These are phyloP conservation scores for Endocalyx cinctus DNA, from an alignment of 2,329 filamentous ascomycete species.

Conservation along the genomic window DNA sequence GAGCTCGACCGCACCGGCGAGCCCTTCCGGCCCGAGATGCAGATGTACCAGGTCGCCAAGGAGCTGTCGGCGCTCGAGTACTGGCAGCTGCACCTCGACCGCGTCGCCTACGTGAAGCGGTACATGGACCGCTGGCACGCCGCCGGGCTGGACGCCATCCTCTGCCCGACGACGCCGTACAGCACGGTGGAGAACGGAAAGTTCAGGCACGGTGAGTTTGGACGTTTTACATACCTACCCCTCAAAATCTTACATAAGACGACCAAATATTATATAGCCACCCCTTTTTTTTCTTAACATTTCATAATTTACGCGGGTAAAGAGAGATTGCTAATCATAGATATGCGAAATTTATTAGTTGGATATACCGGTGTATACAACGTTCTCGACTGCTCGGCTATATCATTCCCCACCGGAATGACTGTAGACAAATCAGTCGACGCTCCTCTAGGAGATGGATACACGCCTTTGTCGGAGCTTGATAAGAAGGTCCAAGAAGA, in stretches of 20 bases:
- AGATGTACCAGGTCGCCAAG: constrained; percentile 19
- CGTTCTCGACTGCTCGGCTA: constrained; percentile 42
- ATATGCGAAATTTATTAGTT: constrained; percentile 31
- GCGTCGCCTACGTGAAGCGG: constrained; percentile 39
- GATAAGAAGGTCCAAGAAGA: constrained; percentile 36
- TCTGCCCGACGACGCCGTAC: constrained; percentile 52
- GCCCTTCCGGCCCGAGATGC: constrained; percentile 27
- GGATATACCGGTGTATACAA: constrained; percentile 48
- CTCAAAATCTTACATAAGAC: too few relatives aligned
- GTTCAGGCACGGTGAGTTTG: constrained; percentile 40
- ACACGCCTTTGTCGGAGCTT: constrained; percentile 29
- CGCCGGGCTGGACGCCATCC: constrained; percentile 54
- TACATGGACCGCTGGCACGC: constrained; percentile 43
- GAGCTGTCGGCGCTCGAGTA: constrained; percentile 40
- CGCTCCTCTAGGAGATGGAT: constrained; percentile 18
- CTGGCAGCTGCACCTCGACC: constrained; percentile 44
- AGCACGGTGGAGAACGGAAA: constrained; percentile 37
- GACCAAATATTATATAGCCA: too few relatives aligned
- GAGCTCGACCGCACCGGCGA: constrained; percentile 38
- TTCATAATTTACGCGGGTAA: too few relatives aligned
- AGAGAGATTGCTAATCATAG: too few relatives aligned
- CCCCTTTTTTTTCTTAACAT: too few relatives aligned
- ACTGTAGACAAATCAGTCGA: constrained; percentile 37
- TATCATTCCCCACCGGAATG: constrained; percentile 42
- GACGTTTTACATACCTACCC: too few relatives aligned